Evolutionary conservation across 2,329 filamentous ascomycete genomes (phyloP).

Genomic region (Pseudovirgaria hyperparasitica): DNA sequence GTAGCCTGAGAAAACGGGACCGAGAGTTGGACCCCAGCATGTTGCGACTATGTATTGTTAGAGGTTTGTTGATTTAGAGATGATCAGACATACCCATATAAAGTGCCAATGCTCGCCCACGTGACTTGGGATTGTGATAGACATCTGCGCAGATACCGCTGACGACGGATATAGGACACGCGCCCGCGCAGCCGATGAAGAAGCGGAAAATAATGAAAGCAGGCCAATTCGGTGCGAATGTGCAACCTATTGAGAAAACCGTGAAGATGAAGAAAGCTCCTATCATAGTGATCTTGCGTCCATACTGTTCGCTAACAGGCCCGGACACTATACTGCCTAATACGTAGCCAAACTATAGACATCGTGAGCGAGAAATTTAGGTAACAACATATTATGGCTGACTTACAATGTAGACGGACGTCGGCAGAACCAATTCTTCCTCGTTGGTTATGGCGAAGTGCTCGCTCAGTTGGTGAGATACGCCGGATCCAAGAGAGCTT

Average conservation of each 20-base stretch:
- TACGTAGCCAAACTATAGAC: slow-evolving; percentile 35
- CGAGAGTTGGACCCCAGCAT: slow-evolving; percentile 51
- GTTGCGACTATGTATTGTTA: slow-evolving; percentile 58
- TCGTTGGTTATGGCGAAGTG: slow-evolving; percentile 43
- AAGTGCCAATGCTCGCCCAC: slow-evolving; percentile 48
- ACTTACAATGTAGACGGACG: slow-evolving; percentile 38
- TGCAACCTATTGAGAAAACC: slow-evolving; percentile 32
- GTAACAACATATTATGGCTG: too few species aligned
- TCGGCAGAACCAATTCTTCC: slow-evolving; percentile 32
- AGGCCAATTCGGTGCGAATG: slow-evolving; percentile 30
- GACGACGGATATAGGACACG: slow-evolving; percentile 45
- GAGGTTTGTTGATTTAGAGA: too few species aligned
- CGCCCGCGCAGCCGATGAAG: slow-evolving; percentile 30
- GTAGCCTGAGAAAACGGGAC: slow-evolving; percentile 53
- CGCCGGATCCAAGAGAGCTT: slow-evolving; percentile 51
- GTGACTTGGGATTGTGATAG: slow-evolving; percentile 41
- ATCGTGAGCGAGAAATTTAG: too few species aligned
- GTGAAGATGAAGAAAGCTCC: slow-evolving; percentile 36
- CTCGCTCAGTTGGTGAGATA: slow-evolving; percentile 42
- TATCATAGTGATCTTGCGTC: slow-evolving; percentile 35
- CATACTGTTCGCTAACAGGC: slow-evolving; percentile 32
- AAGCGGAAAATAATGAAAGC: slow-evolving; percentile 32
- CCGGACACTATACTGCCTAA: slow-evolving; percentile 31
- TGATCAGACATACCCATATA: too few species aligned
- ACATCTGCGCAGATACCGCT: slow-evolving; percentile 53